These are phyloP conservation scores for Colletotrichum sp. DNA, from an alignment of 2,329 filamentous ascomycete genomes.

Conservation along the genomic window DNA sequence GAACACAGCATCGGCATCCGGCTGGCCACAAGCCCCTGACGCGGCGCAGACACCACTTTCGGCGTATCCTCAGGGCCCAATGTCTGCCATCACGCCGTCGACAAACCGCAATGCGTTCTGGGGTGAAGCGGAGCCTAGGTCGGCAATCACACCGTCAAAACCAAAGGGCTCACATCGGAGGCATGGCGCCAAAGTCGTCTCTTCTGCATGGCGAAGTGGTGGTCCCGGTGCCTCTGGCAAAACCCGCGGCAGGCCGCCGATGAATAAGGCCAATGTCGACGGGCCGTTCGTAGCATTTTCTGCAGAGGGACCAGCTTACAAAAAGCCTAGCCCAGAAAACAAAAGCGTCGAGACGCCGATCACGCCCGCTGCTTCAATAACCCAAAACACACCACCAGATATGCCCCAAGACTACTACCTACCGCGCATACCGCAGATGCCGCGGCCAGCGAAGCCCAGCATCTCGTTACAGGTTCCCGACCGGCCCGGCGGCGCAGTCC, in stretches of 20 bases:
- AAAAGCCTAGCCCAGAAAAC: conserved; percentile 41
- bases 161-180: conserved; percentile 59
- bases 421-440: background rate
- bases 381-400: background rate
- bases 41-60: conserved; percentile 65
- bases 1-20: conserved; percentile 35
- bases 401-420: background rate
- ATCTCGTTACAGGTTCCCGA: conserved; percentile 51
- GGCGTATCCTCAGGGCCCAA: conserved; percentile 67
- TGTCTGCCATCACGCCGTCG: conserved; percentile 74
- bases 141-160: conserved; percentile 74
- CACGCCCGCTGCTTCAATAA: background rate
- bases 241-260: conserved; percentile 79
- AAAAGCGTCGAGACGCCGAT: conserved; percentile 31
- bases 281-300: conserved; percentile 75
- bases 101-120: conserved; percentile 55
- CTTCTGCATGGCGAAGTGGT: conserved; percentile 83
- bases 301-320: conserved; percentile 56
- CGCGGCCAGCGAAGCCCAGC: conserved; percentile 37
- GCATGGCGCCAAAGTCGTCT: conserved; percentile 84
- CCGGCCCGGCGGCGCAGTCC: conserved; percentile 63
- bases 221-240: conserved; percentile 67
- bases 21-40: conserved; percentile 53
- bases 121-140: conserved; percentile 71
- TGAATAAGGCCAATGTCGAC: conserved; percentile 63